Evolutionary conservation across 2,329 filamentous ascomycete species (phyloP), one percentile per base, ranked within the genome.

Genomic region (Colletotrichum sp.): DNA sequence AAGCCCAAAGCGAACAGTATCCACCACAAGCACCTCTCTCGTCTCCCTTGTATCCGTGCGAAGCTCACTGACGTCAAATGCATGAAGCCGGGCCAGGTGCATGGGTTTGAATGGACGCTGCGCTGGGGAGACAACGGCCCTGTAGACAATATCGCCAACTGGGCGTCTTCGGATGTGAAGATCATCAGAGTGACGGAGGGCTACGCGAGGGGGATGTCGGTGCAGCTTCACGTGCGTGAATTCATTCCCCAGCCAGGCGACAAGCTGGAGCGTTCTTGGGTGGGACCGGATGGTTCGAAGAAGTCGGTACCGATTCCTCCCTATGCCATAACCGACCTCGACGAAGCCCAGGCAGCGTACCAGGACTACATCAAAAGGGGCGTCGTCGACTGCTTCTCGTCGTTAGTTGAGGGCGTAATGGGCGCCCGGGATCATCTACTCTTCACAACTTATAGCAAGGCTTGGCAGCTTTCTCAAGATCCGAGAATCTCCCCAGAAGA

Each of bases 21-120:
- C 44, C 44, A 88, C 27, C 72, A 75, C n/a, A 76, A 74, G 29
- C 74, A 74, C 30, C 84, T 90, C 3, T 89, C 88, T 78, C 87
- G 89, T 8, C 86, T 92, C 57, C 90, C 90, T 11, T 93, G 91
- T 78, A 84, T 92, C 69, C 87, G 91, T n/a, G 90, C 90, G 81
- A 92, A 92, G 80, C 89, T 93, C 77, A 90, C 88, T 12, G 90
- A 92, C 69, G 86, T 92, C 65, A 87, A 86, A 66, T 85, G 92
- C 11, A 92, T 90, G 81, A 92, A 92, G 79, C 88, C 90, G 0
- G 90, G 89, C 8, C 89, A 90, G 77, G 90, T 92, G 29, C 88
- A 90, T 65, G 90, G 90, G 1, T 87, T 87, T 75, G 90, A 92
- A 79, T 92, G 91, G 91, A 92, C 90, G 3, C 86, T 85, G 27